Conservation (phyloP, 208 protist genomes). For the Leishmania major region DNA sequence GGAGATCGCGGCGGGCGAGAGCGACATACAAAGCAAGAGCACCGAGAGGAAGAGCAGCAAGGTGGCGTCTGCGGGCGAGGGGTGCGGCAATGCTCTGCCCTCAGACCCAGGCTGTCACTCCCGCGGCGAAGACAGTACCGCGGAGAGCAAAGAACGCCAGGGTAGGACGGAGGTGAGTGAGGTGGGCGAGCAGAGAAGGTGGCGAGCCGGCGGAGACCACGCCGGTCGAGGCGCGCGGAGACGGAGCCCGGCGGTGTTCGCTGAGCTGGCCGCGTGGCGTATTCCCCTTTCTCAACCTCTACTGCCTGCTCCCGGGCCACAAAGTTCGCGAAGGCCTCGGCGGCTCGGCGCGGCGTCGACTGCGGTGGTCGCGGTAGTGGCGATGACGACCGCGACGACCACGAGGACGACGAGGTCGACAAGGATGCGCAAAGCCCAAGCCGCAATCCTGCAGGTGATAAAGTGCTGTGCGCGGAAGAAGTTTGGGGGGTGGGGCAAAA, state of each 20-base stretch:
- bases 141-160: slow-evolving; percentile 13
- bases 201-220: background rate
- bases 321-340: slow-evolving; percentile 2
- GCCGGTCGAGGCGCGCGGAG: background rate
- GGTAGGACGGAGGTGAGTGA: background rate
- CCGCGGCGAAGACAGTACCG: slow-evolving; percentile 17
- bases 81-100: background rate
- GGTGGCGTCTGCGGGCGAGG: too few species aligned
- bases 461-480: background rate
- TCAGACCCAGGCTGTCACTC: background rate
- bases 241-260: background rate
- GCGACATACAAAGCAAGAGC: slow-evolving; percentile 32
- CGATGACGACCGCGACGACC: slow-evolving; percentile 32
- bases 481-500: background rate
- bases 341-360: background rate
- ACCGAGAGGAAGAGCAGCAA: slow-evolving; percentile 1
- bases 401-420: slow-evolving; percentile 14
- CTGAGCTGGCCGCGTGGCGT: background rate
- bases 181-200: background rate
- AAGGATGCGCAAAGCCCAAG: slow-evolving; percentile 11
- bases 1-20: background rate
- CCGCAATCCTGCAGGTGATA: background rate
- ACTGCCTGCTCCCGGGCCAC: background rate
- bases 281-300: background rate
- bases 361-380: slow-evolving; percentile 20